Percentiles rank a stretch among this genome's conserved stretches.
Evolutionary conservation across 176 grass and related monocot genomes (phyloP).

Genomic region (Oryza rufipogon): DNA sequence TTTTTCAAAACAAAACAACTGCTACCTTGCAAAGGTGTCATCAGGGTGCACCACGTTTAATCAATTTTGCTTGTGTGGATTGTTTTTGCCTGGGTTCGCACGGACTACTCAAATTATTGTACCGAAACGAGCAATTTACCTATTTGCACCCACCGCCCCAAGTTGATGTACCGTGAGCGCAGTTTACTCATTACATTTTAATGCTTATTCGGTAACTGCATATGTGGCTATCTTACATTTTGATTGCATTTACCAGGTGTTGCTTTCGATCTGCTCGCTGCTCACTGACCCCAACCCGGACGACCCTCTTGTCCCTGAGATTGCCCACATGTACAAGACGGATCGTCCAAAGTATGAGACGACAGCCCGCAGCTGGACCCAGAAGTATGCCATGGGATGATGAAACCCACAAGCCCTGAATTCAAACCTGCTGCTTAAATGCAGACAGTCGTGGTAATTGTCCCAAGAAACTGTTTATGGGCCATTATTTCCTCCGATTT

Average conservation of each 20-base stretch:
- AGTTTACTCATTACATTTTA: neutral
- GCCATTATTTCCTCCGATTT: conserved; percentile 43
- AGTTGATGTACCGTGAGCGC: too few relatives aligned
- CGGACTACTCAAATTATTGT: too few relatives aligned
- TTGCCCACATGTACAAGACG: conserved; percentile 77
- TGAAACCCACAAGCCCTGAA: neutral
- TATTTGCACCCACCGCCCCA: too few relatives aligned
- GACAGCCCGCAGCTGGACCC: conserved; percentile 70
- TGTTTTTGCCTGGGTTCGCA: too few relatives aligned
- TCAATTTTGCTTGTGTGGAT: too few relatives aligned
- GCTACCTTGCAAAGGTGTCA: too few relatives aligned
- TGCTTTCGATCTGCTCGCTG: conserved; percentile 77
- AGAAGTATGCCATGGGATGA: conserved; percentile 81
- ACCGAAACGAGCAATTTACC: too few relatives aligned
- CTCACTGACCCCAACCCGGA: conserved; percentile 75
- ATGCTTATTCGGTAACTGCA: neutral
- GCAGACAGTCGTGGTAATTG: conserved; percentile 44
- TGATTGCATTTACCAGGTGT: conserved; percentile 38
- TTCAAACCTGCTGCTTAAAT: conserved; percentile 31
- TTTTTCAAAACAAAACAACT: too few relatives aligned
- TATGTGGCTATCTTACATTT: neutral
- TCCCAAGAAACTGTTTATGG: conserved; percentile 40
- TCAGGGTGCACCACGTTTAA: too few relatives aligned
- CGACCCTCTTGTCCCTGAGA: conserved; percentile 74
- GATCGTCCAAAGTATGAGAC: conserved; percentile 59